phyloP scores from a whole-genome alignment of 257 asterid genomes.

The Solanum virginianum region DNA sequence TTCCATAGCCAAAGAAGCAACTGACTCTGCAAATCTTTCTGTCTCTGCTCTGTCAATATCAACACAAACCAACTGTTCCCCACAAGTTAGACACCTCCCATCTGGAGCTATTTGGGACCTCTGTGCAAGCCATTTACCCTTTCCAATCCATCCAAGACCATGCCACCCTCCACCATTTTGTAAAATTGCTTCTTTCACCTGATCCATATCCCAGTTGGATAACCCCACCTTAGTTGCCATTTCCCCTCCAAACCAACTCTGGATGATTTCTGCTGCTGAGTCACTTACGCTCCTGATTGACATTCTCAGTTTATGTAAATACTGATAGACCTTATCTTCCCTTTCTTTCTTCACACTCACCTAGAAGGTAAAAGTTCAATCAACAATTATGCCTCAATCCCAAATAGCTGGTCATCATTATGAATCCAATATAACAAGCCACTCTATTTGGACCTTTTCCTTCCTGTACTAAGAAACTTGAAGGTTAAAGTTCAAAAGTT shows the following conservation, averaged over 20 bases:
- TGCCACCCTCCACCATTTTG: conserved; percentile 96
- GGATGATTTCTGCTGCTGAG: conserved; percentile 43
- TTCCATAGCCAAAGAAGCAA: conserved; percentile 77
- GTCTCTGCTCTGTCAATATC: conserved; percentile 67
- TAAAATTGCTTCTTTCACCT: conserved; percentile 42
- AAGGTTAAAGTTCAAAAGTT: not conserved
- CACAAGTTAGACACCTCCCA: conserved; percentile 52
- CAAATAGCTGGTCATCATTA: not conserved
- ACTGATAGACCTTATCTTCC: conserved; percentile 66
- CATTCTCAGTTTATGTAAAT: conserved; percentile 69
- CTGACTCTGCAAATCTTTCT: conserved; percentile 54
- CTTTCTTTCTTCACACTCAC: conserved; percentile 50
- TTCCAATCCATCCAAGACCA: conserved; percentile 87
- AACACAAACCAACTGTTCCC: conserved; percentile 56
- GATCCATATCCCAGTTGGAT: conserved; percentile 20
- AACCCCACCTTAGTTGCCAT: conserved; percentile 39
- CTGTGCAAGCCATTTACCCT: conserved; percentile 58
- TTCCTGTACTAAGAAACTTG: not conserved
- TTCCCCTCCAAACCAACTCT: conserved; percentile 57
- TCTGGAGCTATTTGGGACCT: conserved; percentile 34
- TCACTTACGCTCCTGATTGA: conserved; percentile 34
- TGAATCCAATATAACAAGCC: not conserved
- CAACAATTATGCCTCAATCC: not conserved
- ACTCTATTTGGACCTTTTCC: not conserved
- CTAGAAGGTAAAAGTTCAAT: conserved; percentile 11